phyloP scores from a whole-genome alignment of 2,329 filamentous ascomycete genomes.

The Fusarium acutatum region DNA sequence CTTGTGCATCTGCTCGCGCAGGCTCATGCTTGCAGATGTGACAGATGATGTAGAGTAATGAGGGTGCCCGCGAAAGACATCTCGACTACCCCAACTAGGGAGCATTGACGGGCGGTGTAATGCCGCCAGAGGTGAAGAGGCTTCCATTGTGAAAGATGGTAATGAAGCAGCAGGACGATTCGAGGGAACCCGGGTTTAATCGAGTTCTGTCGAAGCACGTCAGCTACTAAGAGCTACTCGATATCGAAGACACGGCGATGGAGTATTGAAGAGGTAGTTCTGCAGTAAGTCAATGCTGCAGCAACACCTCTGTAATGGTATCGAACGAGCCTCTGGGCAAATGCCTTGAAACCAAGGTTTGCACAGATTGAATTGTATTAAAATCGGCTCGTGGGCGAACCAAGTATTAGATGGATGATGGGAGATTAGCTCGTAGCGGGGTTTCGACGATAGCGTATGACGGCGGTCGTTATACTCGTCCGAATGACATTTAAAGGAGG shows the following conservation, averaged over 20 bases:
- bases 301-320: constrained; percentile 34
- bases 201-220: constrained; percentile 30
- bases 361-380: constrained; percentile 7
- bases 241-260: constrained; percentile 36
- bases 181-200: constrained; percentile 30
- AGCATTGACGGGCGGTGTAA: constrained; percentile 76
- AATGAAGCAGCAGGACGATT: constrained; percentile 27
- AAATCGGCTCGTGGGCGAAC: constrained; percentile 19
- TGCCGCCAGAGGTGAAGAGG: constrained; percentile 91
- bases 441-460: constrained; percentile 39
- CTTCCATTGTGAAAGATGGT: constrained; percentile 72
- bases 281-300: constrained; percentile 49
- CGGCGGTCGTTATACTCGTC: constrained; percentile 47
- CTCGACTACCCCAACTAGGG: constrained; percentile 66
- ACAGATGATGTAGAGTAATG: constrained; percentile 60
- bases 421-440: constrained; percentile 33
- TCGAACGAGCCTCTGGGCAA: constrained; percentile 17
- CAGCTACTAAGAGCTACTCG: constrained; percentile 36
- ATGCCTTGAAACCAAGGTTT: not conserved
- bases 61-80: constrained; percentile 62
- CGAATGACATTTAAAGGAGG: constrained; percentile 45
- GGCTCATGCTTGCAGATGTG: constrained; percentile 76
- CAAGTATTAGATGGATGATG: constrained; percentile 21
- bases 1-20: constrained; percentile 76
- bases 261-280: constrained; percentile 29